Base-by-base conservation (phyloP, 805 yeast species). In the Ogataea corticis region DNA sequence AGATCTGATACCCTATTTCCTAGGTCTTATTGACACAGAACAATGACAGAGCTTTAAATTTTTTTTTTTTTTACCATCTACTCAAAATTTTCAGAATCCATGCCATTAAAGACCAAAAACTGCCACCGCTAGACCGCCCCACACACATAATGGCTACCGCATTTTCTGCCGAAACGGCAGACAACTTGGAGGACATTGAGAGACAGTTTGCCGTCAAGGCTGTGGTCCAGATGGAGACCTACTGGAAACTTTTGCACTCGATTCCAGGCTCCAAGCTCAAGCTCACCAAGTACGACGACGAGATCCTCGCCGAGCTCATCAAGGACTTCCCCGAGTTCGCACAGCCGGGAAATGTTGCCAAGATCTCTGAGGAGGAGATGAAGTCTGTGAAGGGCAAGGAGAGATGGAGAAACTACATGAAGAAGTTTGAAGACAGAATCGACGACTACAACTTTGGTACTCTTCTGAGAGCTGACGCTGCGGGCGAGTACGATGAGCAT, bases 121-220 rank as follows among this genome's bases (percentile, higher is more conserved):
- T n/a, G n/a, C n/a, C n/a, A n/a, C n/a, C n/a, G 28, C 31, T 28
- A n/a, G 4, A 28, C 14, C 31, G 5, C 31, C 4, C 6, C 21
- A 33, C 23, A 18, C 12, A 33, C 40, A 37, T 5, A 21, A 37
- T 37, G 40, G 40, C 40, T 16, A 32, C 37, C 19, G 49, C 52
- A n/a, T 61, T 62, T 38, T 55, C 52, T 59, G 91, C 99, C 15
- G 96, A 94, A 61, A 77, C 75, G 48, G 97, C 99, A 37, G 97
- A 94, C 50, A 94, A 94, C 72, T 75, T 88, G 58, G 98, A 92
- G 69, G 96, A 89, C 59, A 89, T 94, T 61, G 99, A 94, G 69
- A 89, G 82, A 76, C 98, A 94, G 72, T 94, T 94, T 62, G 98
- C 99, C 33, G 99, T 94, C 48, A 88, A 86, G 69, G 99, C 98